Evolutionary conservation across 139 green algal species (phyloP), one percentile per base, ranked within the genome.

Genomic region (Chlamydomonas urium): DNA sequence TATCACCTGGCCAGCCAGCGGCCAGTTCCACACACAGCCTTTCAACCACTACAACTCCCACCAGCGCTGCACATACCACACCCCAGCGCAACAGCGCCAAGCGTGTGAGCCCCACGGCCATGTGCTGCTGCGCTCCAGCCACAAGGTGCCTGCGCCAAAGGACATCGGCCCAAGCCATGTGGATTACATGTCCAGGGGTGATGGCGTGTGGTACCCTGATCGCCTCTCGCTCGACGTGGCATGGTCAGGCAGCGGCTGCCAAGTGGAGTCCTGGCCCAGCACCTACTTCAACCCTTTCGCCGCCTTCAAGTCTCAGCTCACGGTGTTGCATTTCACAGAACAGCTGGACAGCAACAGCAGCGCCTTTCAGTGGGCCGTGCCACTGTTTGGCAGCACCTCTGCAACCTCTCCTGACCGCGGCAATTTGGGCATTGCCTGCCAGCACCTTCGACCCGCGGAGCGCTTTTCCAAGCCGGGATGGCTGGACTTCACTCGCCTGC

Each of bases 161-260:
- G 3, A 62, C 2, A 36, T 82, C 28, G 75, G 80, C 0, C 73
- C 73, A 24, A 38, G 45, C 1, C 68, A 78, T 3, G 57, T 86
- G 2, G 75, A 86, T 14, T 81, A 65, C 65, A n/a, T 0, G 21
- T 48, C 42, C 0, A 0, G 32, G 0, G 21, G 33, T 0, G 72
- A 83, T 32, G 83, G 83, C 24, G 75, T 89, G 38, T 89, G 73
- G 72, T 72, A 82, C 59, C 80, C 83, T 17, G 78, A 87, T 71
- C 14, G 3, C 47, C 45, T 84, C 36, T 4, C 10, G 1, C 48
- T 42, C 3, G 32, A 31, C 32, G 83, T 85, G 76, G 60, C 36
- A 6, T 89, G 84, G 84, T 2, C 36, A 3, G 84, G 74, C 37
- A 76, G 50, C 62, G 58, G 76, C 37, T 38, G 10, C 19, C 38